Evolutionary conservation across 2,329 filamentous ascomycete genomes (phyloP).

Genomic region (Bipolaris victoriae): DNA sequence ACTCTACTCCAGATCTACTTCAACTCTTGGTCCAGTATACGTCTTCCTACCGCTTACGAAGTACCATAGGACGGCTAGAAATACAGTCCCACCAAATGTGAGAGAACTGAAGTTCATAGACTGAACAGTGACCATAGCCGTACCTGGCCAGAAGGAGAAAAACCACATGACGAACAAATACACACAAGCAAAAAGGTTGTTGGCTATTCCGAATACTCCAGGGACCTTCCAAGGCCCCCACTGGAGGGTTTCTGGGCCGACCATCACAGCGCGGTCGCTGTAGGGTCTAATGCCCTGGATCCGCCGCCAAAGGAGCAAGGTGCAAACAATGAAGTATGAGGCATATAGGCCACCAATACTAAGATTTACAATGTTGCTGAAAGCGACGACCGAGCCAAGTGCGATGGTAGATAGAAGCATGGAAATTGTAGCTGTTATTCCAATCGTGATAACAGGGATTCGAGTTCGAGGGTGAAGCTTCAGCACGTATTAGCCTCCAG

Average conservation of each 20-base stretch:
- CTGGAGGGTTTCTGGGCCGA: slow-evolving; percentile 1
- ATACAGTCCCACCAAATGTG: slow-evolving; percentile 21
- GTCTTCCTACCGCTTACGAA: slow-evolving; percentile 15
- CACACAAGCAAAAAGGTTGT: slow-evolving; percentile 13
- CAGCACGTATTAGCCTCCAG: not conserved
- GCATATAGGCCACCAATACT: slow-evolving; percentile 19
- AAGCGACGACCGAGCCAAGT: slow-evolving; percentile 18
- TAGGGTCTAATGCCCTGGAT: slow-evolving; percentile 9
- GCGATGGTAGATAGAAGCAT: slow-evolving; percentile 21
- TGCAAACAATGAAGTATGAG: slow-evolving; percentile 18
- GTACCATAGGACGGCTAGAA: slow-evolving; percentile 18
- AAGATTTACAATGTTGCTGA: slow-evolving; percentile 17
- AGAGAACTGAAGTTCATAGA: slow-evolving; percentile 28
- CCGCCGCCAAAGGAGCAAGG: slow-evolving; percentile 14
- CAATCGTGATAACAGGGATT: slow-evolving; percentile 52
- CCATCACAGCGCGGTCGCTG: not conserved
- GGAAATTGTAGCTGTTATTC: slow-evolving; percentile 16
- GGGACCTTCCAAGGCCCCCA: slow-evolving; percentile 12
- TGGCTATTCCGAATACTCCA: slow-evolving; percentile 9
- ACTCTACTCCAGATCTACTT: slow-evolving; percentile 6
- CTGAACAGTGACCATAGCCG: slow-evolving; percentile 2
- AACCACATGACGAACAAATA: slow-evolving; percentile 23
- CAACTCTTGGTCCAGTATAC: slow-evolving; percentile 28
- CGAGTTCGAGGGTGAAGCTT: not conserved
- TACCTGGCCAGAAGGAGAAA: slow-evolving; percentile 26